These are phyloP conservation scores for Physocladia obscura DNA, from an alignment of 192 early-diverging fungal genomes.

Conservation along the genomic window DNA sequence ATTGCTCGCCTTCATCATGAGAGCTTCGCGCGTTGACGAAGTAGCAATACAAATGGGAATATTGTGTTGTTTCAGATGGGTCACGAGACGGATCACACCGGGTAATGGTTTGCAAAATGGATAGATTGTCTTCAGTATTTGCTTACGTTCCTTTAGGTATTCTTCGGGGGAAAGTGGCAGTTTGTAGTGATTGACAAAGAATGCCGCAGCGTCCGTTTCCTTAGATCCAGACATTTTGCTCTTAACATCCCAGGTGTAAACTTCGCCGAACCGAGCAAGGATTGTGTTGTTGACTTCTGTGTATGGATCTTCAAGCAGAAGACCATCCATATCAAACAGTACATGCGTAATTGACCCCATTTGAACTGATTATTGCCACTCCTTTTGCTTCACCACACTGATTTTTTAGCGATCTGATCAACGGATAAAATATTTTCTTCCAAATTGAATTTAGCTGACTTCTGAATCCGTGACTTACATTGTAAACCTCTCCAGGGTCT, in stretches of 20 bases:
- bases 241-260: slow-evolving; percentile 44
- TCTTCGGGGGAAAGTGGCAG: slow-evolving; percentile 78
- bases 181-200: slow-evolving; percentile 70
- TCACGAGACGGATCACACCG: slow-evolving; percentile 53
- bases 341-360: slow-evolving; percentile 3
- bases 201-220: slow-evolving; percentile 32
- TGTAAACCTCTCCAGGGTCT: too few relatives aligned
- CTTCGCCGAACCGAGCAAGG: slow-evolving; percentile 66
- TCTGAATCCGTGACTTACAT: too few relatives aligned
- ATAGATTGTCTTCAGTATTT: slow-evolving; percentile 51
- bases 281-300: slow-evolving; percentile 80
- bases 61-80: slow-evolving; percentile 67
- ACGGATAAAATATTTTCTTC: too few relatives aligned
- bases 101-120: slow-evolving; percentile 65
- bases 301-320: slow-evolving; percentile 71
- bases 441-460: too few relatives aligned
- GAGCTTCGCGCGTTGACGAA: slow-evolving; percentile 71
- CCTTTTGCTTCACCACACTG: too few relatives aligned
- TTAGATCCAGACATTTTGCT: neutral
- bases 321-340: slow-evolving; percentile 48
- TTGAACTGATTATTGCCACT: too few relatives aligned
- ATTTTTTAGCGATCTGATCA: too few relatives aligned
- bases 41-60: slow-evolving; percentile 80
- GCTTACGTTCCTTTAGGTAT: slow-evolving; percentile 63
- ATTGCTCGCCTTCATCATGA: slow-evolving; percentile 68